Evolutionary conservation across 2,329 filamentous ascomycete species (phyloP).

Genomic region (Aspergillus uvarum): DNA sequence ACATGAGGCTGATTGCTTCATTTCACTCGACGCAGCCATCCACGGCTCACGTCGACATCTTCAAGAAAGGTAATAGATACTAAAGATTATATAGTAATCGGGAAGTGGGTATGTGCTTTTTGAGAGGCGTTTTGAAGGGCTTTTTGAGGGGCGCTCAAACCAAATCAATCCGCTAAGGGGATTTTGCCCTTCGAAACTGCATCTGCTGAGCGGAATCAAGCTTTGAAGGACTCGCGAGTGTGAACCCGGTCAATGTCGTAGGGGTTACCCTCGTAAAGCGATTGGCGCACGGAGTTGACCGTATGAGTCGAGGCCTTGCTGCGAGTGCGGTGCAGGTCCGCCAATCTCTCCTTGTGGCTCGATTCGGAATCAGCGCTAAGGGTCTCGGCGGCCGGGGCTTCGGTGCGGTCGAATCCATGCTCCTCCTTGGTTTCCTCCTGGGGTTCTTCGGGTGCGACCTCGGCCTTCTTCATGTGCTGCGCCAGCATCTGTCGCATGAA

Average conservation of each 20-base stretch:
- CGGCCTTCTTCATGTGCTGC: slow-evolving; percentile 17
- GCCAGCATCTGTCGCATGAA: slow-evolving; percentile 40
- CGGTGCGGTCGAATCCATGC: slow-evolving; percentile 33
- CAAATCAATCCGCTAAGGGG: no score
- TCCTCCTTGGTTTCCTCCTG: slow-evolving; percentile 22
- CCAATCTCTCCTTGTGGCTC: slow-evolving; percentile 19
- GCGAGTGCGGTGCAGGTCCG: slow-evolving; percentile 24
- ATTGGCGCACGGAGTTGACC: slow-evolving; percentile 20
- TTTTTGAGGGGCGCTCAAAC: no score
- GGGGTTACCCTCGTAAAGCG: slow-evolving; percentile 45
- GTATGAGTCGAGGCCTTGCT: slow-evolving; percentile 32
- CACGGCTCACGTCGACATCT: slow-evolving; percentile 14
- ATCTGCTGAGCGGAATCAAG: background rate
- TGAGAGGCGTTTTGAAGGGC: background rate
- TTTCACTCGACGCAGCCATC: slow-evolving; percentile 14
- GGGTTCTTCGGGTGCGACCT: slow-evolving; percentile 14
- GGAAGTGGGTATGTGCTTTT: background rate
- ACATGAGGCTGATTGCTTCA: slow-evolving; percentile 1
- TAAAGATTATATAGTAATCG: slow-evolving; percentile 22
- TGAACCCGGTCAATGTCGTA: slow-evolving; percentile 48
- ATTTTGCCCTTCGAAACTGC: background rate
- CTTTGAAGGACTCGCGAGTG: slow-evolving; percentile 40
- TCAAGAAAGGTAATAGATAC: slow-evolving; percentile 11
- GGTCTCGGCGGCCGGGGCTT: slow-evolving; percentile 30
- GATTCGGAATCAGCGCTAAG: slow-evolving; percentile 28